Evolutionary conservation across 768 basidiomycete species (phyloP).

Genomic region (Lactarius trivialis): DNA sequence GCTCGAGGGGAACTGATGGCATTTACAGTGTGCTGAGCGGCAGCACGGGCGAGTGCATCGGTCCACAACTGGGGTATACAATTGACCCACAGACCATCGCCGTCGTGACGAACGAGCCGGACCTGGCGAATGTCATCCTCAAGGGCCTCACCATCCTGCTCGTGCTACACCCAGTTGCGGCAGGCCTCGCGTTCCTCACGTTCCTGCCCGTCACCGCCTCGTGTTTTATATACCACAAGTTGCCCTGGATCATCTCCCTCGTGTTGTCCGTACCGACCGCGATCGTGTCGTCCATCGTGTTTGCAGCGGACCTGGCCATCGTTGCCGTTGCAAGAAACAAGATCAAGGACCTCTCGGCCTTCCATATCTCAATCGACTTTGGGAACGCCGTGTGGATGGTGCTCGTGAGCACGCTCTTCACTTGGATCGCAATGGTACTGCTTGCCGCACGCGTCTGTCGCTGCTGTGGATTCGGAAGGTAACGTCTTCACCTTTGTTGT

Average conservation of each 20-base stretch:
- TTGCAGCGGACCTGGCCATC: slow-evolving; percentile 58
- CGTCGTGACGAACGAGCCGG: slow-evolving; percentile 39
- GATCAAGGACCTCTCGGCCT: slow-evolving; percentile 35
- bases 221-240: slow-evolving; percentile 38
- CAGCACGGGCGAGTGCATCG: slow-evolving; percentile 47
- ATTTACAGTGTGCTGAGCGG: slow-evolving; percentile 28
- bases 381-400: slow-evolving; percentile 75
- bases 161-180: slow-evolving; percentile 61
- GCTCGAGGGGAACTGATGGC: neutral
- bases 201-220: slow-evolving; percentile 33
- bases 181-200: slow-evolving; percentile 50
- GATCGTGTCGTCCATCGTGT: slow-evolving; percentile 46
- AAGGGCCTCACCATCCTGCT: slow-evolving; percentile 44
- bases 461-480: slow-evolving; percentile 45
- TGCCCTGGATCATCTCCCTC: slow-evolving; percentile 50
- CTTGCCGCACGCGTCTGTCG: slow-evolving; percentile 59
- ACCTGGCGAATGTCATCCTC: slow-evolving; percentile 42
- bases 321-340: slow-evolving; percentile 45
- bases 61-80: slow-evolving; percentile 63
- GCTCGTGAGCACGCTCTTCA: slow-evolving; percentile 45
- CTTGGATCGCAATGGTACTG: slow-evolving; percentile 56
- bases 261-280: slow-evolving; percentile 51
- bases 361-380: slow-evolving; percentile 43
- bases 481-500: neutral
- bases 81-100: slow-evolving; percentile 41